Base-by-base conservation (phyloP, 2,329 filamentous ascomycete genomes). In the Coniochaeta sp. region DNA sequence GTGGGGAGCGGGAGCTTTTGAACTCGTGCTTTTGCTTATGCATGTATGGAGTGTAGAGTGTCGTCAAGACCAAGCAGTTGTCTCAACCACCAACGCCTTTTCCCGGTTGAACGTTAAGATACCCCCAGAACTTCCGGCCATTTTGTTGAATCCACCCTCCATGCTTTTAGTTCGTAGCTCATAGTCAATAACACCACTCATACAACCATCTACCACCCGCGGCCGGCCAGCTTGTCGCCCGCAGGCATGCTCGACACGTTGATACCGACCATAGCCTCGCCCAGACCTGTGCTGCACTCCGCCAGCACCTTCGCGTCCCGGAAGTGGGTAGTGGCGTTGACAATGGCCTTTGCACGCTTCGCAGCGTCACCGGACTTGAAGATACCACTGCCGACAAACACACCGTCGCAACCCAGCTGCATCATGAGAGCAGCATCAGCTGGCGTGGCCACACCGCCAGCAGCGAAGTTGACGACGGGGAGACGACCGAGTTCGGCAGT, bases 251-350 rank as follows among this genome's bases (percentile, higher is more conserved):
- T 81, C 56, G 82, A 81, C 58, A 89, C 88, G 72, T 92, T 96
- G 65, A 97, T 90, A 24, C 94, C 94, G 10, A 96, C 91, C 90
- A 97, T 99, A 32, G 94, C 91, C 79, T 96, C 91, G n/a, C 94
- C 94, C 26, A 97, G 74, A 52, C 91, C 90, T 65, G 86, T 83
- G 72, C 87, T 92, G 53, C 91, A 87, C 72, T 95, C 86, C 5
- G 91, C 91, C 51, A 99, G 73, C 22, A 95, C 81, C 75, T 88
- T 86, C 33, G 91, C 74, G 66, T 97, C 91, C 60, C 83, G 85
- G 76, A 79, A 97, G 73, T 97, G 90, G 7, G 92, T 96, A 1
- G 90, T 90, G 24, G 94, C 94, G 65, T 91, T 86, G 50, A 99
- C 94, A 63, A 99, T 97, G 32, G 94, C 94, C 75, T 86, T 89